A percentile compares a stretch with the other conserved stretches of the same genome.
phyloP scores from a whole-genome alignment of 352 stramenopile genomes.

The Pythium folliculosum region DNA sequence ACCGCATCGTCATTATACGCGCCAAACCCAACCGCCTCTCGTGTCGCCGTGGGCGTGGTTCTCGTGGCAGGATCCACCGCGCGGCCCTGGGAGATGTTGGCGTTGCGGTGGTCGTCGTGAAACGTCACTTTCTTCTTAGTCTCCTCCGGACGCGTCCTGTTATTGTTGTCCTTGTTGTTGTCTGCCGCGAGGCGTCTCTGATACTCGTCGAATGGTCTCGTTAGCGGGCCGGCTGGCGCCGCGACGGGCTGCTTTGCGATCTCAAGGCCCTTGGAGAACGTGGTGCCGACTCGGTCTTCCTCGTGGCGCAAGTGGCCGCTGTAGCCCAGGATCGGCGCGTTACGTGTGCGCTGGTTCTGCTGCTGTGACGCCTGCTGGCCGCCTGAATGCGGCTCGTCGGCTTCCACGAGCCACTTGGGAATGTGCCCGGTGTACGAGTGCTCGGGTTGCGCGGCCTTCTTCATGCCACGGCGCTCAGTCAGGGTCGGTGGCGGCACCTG shows the following conservation, averaged over 20 bases:
- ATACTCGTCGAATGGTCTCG: background rate
- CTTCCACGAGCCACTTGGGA: slow-evolving; percentile 28
- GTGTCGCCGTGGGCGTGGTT: background rate
- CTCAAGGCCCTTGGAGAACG: slow-evolving; percentile 63
- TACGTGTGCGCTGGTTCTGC: slow-evolving; percentile 12
- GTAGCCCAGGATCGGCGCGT: slow-evolving; percentile 63
- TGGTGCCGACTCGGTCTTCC: slow-evolving; percentile 63
- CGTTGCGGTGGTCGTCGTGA: background rate
- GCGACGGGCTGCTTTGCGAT: slow-evolving; percentile 27
- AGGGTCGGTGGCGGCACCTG: slow-evolving; percentile 42
- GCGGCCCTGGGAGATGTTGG: background rate
- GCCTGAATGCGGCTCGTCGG: slow-evolving; percentile 9
- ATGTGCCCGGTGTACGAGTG: slow-evolving; percentile 65
- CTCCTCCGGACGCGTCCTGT: background rate
- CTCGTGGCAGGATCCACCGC: background rate
- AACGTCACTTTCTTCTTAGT: slow-evolving; percentile 18
- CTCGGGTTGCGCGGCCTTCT: slow-evolving; percentile 65
- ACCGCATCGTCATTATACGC: background rate
- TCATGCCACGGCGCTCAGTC: slow-evolving; percentile 62
- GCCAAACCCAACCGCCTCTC: no score
- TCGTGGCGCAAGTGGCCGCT: slow-evolving; percentile 57
- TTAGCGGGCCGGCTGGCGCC: background rate
- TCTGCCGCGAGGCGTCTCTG: background rate
- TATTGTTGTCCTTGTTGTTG: background rate
- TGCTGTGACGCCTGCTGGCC: background rate